A percentile compares a stretch with the other conserved stretches of the same genome.
Conservation (phyloP, 78 protist genomes). For the Pigoraptor vietnamica region DNA sequence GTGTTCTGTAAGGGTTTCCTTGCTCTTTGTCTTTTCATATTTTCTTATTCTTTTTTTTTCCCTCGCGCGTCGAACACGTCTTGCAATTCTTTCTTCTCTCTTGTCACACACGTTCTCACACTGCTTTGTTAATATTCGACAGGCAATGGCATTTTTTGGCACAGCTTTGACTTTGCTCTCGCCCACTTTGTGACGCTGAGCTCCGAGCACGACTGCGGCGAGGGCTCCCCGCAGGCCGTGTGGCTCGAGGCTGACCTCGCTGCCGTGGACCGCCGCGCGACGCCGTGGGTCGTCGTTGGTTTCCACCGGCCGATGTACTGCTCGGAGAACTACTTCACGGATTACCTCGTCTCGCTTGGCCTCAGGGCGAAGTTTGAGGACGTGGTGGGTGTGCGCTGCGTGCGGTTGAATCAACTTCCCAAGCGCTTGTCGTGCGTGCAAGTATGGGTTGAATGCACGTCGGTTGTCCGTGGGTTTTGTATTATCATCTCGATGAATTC, state of each 20-base stretch:
- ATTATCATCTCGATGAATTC: too few species aligned
- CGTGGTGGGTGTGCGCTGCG: neutral
- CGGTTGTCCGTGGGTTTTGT: too few species aligned
- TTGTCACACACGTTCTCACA: neutral
- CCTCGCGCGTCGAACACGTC: too few species aligned
- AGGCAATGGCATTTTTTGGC: neutral
- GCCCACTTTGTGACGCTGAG: slow-evolving; percentile 1
- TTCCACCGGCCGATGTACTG: slow-evolving; percentile 7
- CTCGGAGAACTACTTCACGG: neutral
- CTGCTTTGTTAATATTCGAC: too few species aligned
- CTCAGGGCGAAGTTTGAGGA: neutral
- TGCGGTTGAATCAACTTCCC: too few species aligned
- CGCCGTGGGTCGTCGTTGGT: slow-evolving; percentile 8
- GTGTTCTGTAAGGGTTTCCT: too few species aligned
- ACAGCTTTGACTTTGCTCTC: neutral
- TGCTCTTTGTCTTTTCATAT: too few species aligned
- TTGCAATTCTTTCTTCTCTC: too few species aligned
- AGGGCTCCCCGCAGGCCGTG: neutral
- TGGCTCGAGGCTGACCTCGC: slow-evolving; percentile 15
- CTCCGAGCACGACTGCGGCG: slow-evolving; percentile 1
- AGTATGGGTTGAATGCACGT: neutral
- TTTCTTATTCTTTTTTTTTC: too few species aligned
- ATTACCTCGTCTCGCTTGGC: neutral
- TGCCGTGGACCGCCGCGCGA: neutral
- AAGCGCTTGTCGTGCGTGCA: neutral